Base-by-base conservation (phyloP, 2,329 filamentous ascomycete genomes). In the Exophiala xenobiotica region DNA sequence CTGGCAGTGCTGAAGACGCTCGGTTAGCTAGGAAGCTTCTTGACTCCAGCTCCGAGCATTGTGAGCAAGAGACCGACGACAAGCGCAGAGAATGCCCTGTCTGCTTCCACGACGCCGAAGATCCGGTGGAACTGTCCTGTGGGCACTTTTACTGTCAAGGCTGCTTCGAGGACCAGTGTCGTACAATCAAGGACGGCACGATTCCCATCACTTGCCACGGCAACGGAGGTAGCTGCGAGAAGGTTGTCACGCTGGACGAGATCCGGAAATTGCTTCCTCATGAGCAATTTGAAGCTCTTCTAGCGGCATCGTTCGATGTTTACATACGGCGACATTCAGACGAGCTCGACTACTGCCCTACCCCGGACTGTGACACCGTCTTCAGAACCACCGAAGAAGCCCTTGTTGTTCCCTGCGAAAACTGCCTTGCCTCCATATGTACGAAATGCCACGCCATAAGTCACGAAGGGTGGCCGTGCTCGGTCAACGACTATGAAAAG, bases 321-420 rank as follows among this genome's bases (percentile, higher is more conserved):
- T 46, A 51, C 27, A 23, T 55, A 4, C 44, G 39, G 12, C 40
- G 22, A 9, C 39, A 45, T 24, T 39, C 38, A 14, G 45, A 44
- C 14, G 16, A 41, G 8, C 19, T 55, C 8, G 39, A 33, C 7
- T 48, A 48, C n/a, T 55, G 53, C 16, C 43, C 44, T 12, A 55
- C 48, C 11, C 47, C 53, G 7, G 49, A 49, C 29, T 55, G 53
- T 43, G 39, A 43, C 14, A 52, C 31, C 12, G 40, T 55, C 39
- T 51, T 42, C 33, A 19, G 27, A 12, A 31, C 46, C 33, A 51
- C 43, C 1, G 29, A 45, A 5, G 31, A 39, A n/a, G 22, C 42
- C 2, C 22, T 6, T 9, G 31, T 40, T 9, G 31, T 51, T 18
- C 29, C 45, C 12, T 55, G 53, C 16, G 12, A n/a, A 12, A 40